A percentile compares a stretch with the other conserved stretches of the same genome.
phyloP scores from a whole-genome alignment of 306 rosid species.

The Vachellia collinsii region DNA sequence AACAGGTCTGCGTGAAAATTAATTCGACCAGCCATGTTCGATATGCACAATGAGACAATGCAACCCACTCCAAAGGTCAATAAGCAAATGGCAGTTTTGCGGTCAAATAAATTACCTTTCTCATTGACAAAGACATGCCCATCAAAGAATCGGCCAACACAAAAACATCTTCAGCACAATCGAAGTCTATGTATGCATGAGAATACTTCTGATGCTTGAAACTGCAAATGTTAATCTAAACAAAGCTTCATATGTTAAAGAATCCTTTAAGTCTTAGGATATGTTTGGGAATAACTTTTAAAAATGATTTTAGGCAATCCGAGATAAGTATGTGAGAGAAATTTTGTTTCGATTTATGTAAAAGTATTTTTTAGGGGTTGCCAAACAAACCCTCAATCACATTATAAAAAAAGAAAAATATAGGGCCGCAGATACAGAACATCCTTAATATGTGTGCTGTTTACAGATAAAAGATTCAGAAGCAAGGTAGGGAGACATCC shows the following conservation, averaged over 20 bases:
- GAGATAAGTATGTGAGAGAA: too few species aligned
- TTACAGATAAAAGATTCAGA: background rate
- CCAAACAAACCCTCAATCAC: conserved; percentile 5
- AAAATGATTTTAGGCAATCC: too few species aligned
- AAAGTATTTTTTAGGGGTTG: too few species aligned
- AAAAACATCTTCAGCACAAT: conserved; percentile 65
- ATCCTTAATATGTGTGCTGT: background rate
- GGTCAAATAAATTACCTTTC: too few species aligned
- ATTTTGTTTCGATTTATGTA: too few species aligned
- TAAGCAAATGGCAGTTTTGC: background rate
- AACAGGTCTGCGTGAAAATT: too few species aligned
- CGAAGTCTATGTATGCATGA: conserved; percentile 83
- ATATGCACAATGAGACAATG: background rate
- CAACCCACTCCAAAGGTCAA: conserved; percentile 13
- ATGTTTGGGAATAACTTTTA: too few species aligned
- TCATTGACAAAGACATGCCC: conserved; percentile 85
- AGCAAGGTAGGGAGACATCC: background rate
- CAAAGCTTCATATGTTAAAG: conserved; percentile 32
- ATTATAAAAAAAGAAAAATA: background rate
- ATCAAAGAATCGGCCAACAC: conserved; percentile 79
- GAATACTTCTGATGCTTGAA: conserved; percentile 73
- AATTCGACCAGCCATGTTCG: background rate
- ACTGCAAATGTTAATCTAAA: conserved; percentile 56
- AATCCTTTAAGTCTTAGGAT: conserved; percentile 1
- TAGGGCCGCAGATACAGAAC: background rate